phyloP scores from a whole-genome alignment of 345 rosid species.

The Zanthoxylum bungeanum region DNA sequence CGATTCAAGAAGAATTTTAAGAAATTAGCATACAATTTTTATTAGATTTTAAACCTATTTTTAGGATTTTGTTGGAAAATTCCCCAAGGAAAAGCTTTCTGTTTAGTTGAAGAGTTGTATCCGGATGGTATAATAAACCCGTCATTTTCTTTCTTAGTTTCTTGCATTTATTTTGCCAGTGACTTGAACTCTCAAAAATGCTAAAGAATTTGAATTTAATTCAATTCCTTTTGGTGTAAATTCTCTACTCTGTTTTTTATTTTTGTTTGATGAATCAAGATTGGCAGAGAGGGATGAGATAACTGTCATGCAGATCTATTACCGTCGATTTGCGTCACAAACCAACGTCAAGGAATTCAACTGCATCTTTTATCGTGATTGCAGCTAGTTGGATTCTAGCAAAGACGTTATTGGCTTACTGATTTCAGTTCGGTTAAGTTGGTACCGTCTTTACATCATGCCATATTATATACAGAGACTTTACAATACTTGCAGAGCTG shows the following conservation, averaged over 20 bases:
- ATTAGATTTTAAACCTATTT: background rate
- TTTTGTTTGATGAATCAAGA: constrained; percentile 9
- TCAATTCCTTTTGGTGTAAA: background rate
- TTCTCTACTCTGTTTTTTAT: constrained; percentile 4
- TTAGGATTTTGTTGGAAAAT: background rate
- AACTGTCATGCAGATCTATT: constrained; percentile 35
- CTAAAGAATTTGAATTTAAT: no score
- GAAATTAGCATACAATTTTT: background rate
- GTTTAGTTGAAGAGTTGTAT: background rate
- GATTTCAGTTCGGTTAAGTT: constrained; percentile 33
- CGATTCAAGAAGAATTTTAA: background rate
- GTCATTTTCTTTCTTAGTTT: background rate
- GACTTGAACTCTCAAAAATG: background rate
- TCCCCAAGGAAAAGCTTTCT: no score
- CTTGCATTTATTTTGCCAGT: background rate
- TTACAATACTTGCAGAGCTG: constrained; percentile 65
- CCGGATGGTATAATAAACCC: background rate
- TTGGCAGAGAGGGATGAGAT: constrained; percentile 21
- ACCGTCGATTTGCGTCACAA: constrained; percentile 15
- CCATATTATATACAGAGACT: constrained; percentile 78
- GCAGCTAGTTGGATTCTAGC: constrained; percentile 7
- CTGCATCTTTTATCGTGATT: constrained; percentile 22
- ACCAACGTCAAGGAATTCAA: constrained; percentile 24
- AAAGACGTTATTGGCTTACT: constrained; percentile 33
- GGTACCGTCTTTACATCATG: constrained; percentile 49